Conservation (phyloP, 139 green algal species). For the Chlorella sp. region DNA sequence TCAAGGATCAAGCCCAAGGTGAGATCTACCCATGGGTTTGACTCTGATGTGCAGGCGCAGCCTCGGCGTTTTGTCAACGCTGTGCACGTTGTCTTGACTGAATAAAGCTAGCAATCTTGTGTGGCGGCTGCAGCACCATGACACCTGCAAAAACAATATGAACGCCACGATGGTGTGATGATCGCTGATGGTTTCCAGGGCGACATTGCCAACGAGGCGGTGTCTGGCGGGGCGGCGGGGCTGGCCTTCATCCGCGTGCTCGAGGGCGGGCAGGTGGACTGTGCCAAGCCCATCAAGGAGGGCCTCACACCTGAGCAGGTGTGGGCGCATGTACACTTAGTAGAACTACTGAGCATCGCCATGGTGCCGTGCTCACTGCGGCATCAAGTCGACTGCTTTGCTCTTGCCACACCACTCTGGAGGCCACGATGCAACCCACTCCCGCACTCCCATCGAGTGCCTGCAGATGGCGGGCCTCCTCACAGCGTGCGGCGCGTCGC, state of each 20-base stretch:
- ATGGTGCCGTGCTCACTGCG: background rate
- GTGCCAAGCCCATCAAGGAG: conserved; percentile 75
- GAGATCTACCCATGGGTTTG: too few species aligned
- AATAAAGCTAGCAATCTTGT: too few species aligned
- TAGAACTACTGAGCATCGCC: background rate
- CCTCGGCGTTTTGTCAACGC: too few species aligned
- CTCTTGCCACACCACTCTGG: too few species aligned
- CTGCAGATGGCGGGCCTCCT: conserved; percentile 30
- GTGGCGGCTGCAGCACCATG: too few species aligned
- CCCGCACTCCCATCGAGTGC: too few species aligned
- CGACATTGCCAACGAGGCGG: conserved; percentile 70
- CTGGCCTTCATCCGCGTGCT: conserved; percentile 68
- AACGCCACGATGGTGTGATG: too few species aligned
- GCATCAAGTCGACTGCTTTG: background rate
- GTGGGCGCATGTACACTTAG: background rate
- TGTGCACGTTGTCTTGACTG: too few species aligned
- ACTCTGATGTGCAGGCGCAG: too few species aligned
- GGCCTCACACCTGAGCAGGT: conserved; percentile 52
- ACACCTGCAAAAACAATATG: too few species aligned
- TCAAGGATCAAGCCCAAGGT: conserved; percentile 73
- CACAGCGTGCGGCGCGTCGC: conserved; percentile 1
- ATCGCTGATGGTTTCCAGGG: too few species aligned
- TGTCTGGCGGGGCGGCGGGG: conserved; percentile 50
- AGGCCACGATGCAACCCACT: too few species aligned
- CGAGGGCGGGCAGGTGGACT: conserved; percentile 60